Percentiles rank a stretch among this genome's conserved stretches.
Evolutionary conservation across 2,329 filamentous ascomycete genomes (phyloP).

Genomic region (Pseudocercospora pini-densiflorae): DNA sequence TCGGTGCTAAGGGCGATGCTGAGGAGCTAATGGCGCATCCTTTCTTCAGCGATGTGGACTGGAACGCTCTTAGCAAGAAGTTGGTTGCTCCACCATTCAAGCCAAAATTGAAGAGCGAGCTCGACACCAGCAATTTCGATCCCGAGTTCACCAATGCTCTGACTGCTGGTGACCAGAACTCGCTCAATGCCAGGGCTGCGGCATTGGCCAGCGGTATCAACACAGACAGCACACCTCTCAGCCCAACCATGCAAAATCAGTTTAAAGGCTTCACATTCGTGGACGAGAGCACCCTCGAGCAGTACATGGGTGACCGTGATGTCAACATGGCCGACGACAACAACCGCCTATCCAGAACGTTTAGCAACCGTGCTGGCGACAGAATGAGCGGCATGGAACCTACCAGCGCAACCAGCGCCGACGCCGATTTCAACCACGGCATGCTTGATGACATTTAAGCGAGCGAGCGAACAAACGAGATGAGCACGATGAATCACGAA

Average conservation of each 20-base stretch:
- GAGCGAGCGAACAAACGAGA: slow-evolving; percentile 10
- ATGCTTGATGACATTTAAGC: slow-evolving; percentile 45
- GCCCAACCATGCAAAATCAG: slow-evolving; percentile 94
- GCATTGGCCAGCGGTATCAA: slow-evolving; percentile 80
- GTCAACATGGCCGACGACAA: slow-evolving; percentile 44
- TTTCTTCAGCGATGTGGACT: slow-evolving; percentile 95
- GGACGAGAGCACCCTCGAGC: slow-evolving; percentile 94
- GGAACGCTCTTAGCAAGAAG: slow-evolving; percentile 86
- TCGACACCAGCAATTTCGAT: slow-evolving; percentile 97
- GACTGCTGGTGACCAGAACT: slow-evolving; percentile 79
- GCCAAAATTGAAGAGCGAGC: slow-evolving; percentile 93
- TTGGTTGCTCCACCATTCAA: slow-evolving; percentile 96
- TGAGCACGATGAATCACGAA: slow-evolving; percentile 20
- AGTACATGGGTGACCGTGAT: slow-evolving; percentile 66
- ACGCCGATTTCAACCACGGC: slow-evolving; percentile 53
- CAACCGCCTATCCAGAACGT: slow-evolving; percentile 42
- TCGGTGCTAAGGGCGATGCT: slow-evolving; percentile 88
- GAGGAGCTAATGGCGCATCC: slow-evolving; percentile 92
- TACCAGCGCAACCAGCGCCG: slow-evolving; percentile 41
- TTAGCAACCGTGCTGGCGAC: slow-evolving; percentile 47
- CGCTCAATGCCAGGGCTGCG: slow-evolving; percentile 87
- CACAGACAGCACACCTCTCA: slow-evolving; percentile 87
- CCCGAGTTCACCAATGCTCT: slow-evolving; percentile 97
- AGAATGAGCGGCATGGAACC: slow-evolving; percentile 58
- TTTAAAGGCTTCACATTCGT: slow-evolving; percentile 99